These are phyloP conservation scores for Dendrothele bispora DNA, from an alignment of 768 basidiomycete species.

Conservation along the genomic window DNA sequence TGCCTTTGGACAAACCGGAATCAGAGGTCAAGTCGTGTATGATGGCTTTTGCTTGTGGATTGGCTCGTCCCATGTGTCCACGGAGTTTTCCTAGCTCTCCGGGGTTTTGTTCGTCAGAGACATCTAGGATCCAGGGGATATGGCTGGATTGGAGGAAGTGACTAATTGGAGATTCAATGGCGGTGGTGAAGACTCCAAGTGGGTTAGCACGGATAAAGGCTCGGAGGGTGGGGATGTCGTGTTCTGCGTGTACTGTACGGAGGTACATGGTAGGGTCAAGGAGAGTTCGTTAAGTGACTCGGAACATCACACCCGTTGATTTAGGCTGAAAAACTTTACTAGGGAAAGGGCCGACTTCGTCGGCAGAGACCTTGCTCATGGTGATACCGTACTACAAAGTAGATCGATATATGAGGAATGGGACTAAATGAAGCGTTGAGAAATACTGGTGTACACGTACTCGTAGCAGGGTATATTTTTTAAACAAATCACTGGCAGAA, in stretches of 20 bases:
- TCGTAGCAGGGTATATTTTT: too few relatives aligned
- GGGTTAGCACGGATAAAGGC: slow-evolving; percentile 32
- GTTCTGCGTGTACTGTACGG: slow-evolving; percentile 35
- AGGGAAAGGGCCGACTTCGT: too few relatives aligned
- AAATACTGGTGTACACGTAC: too few relatives aligned
- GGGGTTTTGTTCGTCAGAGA: slow-evolving; percentile 7
- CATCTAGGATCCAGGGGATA: slow-evolving; percentile 31
- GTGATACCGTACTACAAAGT: too few relatives aligned
- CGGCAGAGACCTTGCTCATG: too few relatives aligned
- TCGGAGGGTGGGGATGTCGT: slow-evolving; percentile 27
- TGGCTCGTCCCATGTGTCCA: slow-evolving; percentile 25
- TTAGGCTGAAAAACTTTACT: too few relatives aligned
- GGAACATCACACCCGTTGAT: too few relatives aligned
- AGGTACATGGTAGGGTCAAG: too few relatives aligned
- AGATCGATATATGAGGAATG: too few relatives aligned
- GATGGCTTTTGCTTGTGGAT: slow-evolving; percentile 23
- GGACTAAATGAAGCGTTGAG: too few relatives aligned
- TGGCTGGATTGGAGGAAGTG: slow-evolving; percentile 30
- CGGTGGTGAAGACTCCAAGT: slow-evolving; percentile 36
- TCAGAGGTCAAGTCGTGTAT: slow-evolving; percentile 12
- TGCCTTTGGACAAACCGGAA: not conserved
- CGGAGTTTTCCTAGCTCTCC: slow-evolving; percentile 16
- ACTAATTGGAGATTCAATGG: slow-evolving; percentile 21
- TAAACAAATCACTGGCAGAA: too few relatives aligned
- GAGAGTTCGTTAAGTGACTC: too few relatives aligned